A percentile compares a stretch with the other conserved stretches of the same genome.
phyloP scores from a whole-genome alignment of 1,139 yeast genomes.

The Yamadazyma dushanensis region DNA sequence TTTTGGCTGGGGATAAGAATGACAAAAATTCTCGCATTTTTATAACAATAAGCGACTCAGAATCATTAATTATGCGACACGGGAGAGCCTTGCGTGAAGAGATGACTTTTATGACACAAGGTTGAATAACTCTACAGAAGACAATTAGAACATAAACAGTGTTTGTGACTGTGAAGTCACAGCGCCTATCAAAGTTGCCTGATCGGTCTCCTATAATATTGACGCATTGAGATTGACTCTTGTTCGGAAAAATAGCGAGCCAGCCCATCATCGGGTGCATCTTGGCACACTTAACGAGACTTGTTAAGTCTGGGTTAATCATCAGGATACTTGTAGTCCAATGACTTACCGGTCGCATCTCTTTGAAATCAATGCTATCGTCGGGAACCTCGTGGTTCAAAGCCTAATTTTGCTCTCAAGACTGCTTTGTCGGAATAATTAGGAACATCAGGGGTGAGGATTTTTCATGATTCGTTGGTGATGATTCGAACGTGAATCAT shows the following conservation, averaged over 20 bases:
- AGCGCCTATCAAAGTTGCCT: no score
- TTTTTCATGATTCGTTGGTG: no score
- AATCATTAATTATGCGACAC: not conserved
- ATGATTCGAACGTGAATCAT: not conserved
- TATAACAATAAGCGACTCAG: conserved; percentile 3
- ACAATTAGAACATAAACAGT: no score
- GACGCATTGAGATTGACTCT: conserved; percentile 1
- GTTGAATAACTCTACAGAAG: no score
- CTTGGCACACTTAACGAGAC: not conserved
- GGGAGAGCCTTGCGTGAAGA: no score
- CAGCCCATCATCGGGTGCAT: conserved; percentile 1
- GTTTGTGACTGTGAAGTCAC: no score
- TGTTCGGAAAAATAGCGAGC: conserved; percentile 4
- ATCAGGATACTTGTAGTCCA: no score
- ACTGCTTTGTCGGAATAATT: conserved; percentile 4
- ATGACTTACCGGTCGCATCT: no score
- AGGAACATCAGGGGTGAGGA: conserved; percentile 1
- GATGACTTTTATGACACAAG: no score
- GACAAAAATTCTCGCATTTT: conserved; percentile 11
- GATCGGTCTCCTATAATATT: not conserved
- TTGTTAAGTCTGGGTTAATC: not conserved
- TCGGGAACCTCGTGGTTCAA: conserved; percentile 1
- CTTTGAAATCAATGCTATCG: not conserved
- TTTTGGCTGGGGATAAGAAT: conserved; percentile 10
- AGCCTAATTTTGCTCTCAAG: not conserved